Conservation (phyloP, 2,329 filamentous ascomycete species). For the Pestalotiopsis sp. region DNA sequence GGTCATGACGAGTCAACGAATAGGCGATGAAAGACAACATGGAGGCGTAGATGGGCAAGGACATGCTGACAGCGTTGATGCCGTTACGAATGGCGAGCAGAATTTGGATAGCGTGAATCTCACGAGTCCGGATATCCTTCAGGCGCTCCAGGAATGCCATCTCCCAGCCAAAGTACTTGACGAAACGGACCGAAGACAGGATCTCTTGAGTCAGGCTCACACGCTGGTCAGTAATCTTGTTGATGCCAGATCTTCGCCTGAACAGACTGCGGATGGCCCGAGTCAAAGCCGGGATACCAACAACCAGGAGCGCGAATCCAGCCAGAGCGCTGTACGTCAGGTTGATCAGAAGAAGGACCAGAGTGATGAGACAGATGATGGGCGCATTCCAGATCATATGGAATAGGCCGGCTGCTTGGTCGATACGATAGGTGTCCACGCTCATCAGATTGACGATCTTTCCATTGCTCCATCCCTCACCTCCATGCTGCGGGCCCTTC, state of each 20-base stretch:
- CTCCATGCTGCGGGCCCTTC: constrained; percentile 54
- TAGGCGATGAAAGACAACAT: constrained; percentile 94
- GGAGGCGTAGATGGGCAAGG: constrained; percentile 89
- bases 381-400: constrained; percentile 91
- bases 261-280: constrained; percentile 78
- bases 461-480: constrained; percentile 88
- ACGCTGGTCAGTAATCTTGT: constrained; percentile 90
- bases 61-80: constrained; percentile 82
- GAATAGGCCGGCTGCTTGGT: constrained; percentile 85
- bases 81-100: constrained; percentile 82
- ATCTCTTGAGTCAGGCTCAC: constrained; percentile 94
- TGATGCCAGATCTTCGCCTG: constrained; percentile 75
- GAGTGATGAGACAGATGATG: constrained; percentile 74
- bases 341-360: constrained; percentile 82
- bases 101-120: constrained; percentile 83
- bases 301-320: constrained; percentile 79
- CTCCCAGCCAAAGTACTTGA: constrained; percentile 98
- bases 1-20: constrained; percentile 64
- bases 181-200: constrained; percentile 85
- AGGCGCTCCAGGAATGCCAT: constrained; percentile 80
- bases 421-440: constrained; percentile 90
- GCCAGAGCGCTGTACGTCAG: constrained; percentile 87
- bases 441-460: constrained; percentile 93
- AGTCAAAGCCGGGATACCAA: constrained; percentile 78
- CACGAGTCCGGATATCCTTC: constrained; percentile 70